Evolutionary conservation across 116 monocot species (phyloP).

Genomic region (Cymodocea nodosa): DNA sequence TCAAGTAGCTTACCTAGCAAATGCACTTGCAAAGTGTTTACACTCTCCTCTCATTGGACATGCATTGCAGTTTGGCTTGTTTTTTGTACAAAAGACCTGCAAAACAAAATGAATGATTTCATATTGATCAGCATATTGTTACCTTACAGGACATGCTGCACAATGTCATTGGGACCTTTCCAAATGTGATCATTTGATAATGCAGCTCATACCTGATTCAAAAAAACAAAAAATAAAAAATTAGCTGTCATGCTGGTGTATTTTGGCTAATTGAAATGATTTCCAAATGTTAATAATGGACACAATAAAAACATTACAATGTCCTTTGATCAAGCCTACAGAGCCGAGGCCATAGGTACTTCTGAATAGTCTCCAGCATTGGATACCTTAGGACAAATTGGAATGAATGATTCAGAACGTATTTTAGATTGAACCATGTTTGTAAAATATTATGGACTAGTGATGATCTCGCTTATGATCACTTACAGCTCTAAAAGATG

Average conservation of each 20-base stretch:
- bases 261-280: not conserved
- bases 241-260: not conserved
- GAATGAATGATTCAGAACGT: not conserved
- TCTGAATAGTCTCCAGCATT: conserved; percentile 73
- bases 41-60: conserved; percentile 94
- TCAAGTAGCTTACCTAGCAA: conserved; percentile 50
- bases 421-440: not conserved
- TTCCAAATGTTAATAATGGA: not conserved
- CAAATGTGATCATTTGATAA: conserved; percentile 93
- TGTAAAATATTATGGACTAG: not conserved
- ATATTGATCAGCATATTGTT: not conserved
- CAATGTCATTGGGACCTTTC: conserved; percentile 53
- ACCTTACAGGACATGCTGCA: not conserved
- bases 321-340: conserved; percentile 84
- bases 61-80: conserved; percentile 90
- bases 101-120: conserved; percentile 2
- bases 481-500: conserved; percentile 90
- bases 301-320: conserved; percentile 39
- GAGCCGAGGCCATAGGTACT: conserved; percentile 94
- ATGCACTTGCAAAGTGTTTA: conserved; percentile 95
- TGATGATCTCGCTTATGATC: not conserved
- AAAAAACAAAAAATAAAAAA: not conserved
- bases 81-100: conserved; percentile 96
- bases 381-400: conserved; percentile 52
- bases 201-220: conserved; percentile 82